A percentile compares a stretch with the other conserved stretches of the same genome.
phyloP scores from a whole-genome alignment of 208 protist genomes.

The Strigomonas oncopelti region DNA sequence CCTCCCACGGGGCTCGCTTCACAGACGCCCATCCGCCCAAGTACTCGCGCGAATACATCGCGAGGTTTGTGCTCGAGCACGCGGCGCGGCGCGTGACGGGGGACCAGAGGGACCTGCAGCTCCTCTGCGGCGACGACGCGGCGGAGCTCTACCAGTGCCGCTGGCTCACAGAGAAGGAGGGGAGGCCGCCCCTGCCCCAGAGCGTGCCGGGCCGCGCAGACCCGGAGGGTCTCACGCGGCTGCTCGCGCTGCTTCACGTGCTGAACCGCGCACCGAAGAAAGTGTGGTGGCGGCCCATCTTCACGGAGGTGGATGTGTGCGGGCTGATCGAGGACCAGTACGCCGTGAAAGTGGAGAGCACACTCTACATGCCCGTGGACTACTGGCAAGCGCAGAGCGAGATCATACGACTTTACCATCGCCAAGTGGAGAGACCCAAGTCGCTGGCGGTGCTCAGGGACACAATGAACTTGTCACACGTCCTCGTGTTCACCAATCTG shows the following conservation, averaged over 20 bases:
- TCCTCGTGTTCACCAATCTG: neutral
- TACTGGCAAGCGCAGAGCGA: conserved; percentile 1
- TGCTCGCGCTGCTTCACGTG: neutral
- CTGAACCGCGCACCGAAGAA: neutral
- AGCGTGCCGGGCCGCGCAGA: neutral
- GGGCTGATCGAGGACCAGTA: neutral
- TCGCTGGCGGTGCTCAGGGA: neutral
- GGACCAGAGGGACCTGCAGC: conserved; percentile 1
- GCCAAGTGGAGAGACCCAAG: neutral
- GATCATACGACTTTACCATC: neutral
- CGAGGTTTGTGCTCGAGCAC: conserved; percentile 21
- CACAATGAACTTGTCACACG: neutral
- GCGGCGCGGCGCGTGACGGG: conserved; percentile 10
- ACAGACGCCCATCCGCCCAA: neutral
- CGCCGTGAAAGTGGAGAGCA: neutral
- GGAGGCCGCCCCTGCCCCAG: neutral
- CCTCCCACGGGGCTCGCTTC: neutral
- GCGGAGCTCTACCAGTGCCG: neutral
- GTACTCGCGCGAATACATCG: conserved; percentile 19
- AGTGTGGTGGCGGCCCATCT: neutral
- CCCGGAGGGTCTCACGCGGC: neutral
- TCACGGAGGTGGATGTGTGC: neutral
- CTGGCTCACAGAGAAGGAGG: neutral
- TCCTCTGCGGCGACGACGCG: neutral
- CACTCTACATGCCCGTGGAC: neutral